Evolutionary conservation across 2,329 filamentous ascomycete genomes (phyloP).

Genomic region (Capronia coronata): DNA sequence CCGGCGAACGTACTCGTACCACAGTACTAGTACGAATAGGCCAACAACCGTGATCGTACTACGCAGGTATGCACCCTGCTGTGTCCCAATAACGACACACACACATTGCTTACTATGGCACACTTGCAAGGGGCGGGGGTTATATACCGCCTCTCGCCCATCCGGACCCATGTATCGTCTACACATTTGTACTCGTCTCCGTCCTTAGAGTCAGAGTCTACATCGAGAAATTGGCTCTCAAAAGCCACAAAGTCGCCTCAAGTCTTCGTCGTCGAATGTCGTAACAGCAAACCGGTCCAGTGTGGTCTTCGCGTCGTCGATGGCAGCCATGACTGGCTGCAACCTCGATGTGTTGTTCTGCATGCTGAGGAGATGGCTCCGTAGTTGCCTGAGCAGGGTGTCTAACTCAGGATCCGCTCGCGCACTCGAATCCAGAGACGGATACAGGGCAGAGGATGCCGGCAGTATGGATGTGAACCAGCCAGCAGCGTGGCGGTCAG

Average conservation of each 20-base stretch:
- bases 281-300: slow-evolving; percentile 14
- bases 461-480: not conserved
- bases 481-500: not conserved
- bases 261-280: slow-evolving; percentile 2
- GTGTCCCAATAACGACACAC: no score
- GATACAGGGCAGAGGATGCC: not conserved
- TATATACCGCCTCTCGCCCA: no score
- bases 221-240: no score
- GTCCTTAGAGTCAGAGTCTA: no score
- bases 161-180: no score
- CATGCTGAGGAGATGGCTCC: slow-evolving; percentile 41
- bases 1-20: no score
- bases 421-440: not conserved
- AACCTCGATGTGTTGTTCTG: slow-evolving; percentile 34
- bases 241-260: slow-evolving; percentile 3
- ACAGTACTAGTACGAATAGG: no score
- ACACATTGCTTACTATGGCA: no score
- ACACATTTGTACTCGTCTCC: no score
- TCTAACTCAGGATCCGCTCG: slow-evolving; percentile 36
- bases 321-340: slow-evolving; percentile 12
- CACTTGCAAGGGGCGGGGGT: no score
- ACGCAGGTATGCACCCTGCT: no score
- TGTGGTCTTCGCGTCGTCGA: slow-evolving; percentile 11
- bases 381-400: slow-evolving; percentile 37
- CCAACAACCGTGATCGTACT: no score